Evolutionary conservation across 2,329 filamentous ascomycete genomes (phyloP), one percentile per base, ranked within the genome.

Genomic region (Corniculantispora saksenae): DNA sequence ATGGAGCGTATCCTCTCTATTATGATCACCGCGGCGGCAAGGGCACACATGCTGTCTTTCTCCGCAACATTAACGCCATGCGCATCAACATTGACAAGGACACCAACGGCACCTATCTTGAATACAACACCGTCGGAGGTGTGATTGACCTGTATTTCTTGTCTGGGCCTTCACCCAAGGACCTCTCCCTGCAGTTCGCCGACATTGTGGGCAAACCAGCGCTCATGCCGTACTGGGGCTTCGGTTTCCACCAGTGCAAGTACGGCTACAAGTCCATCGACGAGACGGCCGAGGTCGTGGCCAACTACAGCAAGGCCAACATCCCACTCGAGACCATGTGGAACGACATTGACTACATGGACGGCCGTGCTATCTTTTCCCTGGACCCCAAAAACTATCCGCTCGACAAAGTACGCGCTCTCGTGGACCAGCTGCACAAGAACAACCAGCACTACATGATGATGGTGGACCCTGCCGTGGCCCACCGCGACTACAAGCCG

Each of bases 101-200:
- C 1, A 77, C 80, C 6, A 75, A 81, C 27, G 80, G 83, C 9
- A 87, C 93, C 70, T 92, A 89, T 65, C 83, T 95, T 6, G 90
- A 94, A 76, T 95, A 94, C 78, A 92, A 94, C 74, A 86, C 87
- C 1, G 82, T 94, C 0, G 91, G 92, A 8, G 92, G 92, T 12
- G 84, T 94, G 23, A 73, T 95, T 2, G 92, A 94, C 74, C 85
- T 90, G 60, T 90, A 90, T 72, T 89, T 90, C 71, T 70, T 90
- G 12, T 81, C 85, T 10, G 88, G 88, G 0, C 84, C 86, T 0
- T 81, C 79, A 0, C 85, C 88, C 0, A 77, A 85, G 47, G 83
- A 87, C 13, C 86, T 89, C 0, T 80, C 85, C 13, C 78, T 79
- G 69, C 86, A 90, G 70, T 89, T 89, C 67, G 79, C 85, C 1